Evolutionary conservation across 441 rosid species (phyloP), one percentile per base, ranked within the genome.

Genomic region (Mallotus repandus): DNA sequence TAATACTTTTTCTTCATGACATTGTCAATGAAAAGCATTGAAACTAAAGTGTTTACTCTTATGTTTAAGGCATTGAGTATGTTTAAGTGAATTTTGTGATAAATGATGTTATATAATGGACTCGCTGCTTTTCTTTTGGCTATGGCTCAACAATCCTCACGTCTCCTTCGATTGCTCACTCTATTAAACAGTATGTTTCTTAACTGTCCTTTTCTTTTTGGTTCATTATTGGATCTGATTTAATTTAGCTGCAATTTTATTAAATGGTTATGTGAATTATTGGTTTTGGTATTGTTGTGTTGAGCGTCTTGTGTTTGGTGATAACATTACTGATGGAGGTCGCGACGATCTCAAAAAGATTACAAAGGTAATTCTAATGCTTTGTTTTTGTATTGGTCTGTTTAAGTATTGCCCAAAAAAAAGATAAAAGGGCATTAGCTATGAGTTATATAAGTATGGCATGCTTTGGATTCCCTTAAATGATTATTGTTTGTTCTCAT

Each of bases 141-240:
- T 72, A 94, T 94, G 99, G 97, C 98, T 80, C 96, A 90, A 84
- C 99, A 95, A 77, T 93, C 99, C 58, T 91, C 99, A 59, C 97
- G 99, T 57, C 99, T 95, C 84, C 88, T 83, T 86, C 98, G 97
- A 38, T 81, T 95, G 70, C 97, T 95, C 76, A 95, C 97, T 78
- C 82, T 95, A 77, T 86, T 95, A 86, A 98, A 95, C 91, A 91
- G 98, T 95, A 95, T 43, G 19, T 16, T 5, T 35, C 70, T 50
- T 73, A 22, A 8, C 38, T 21, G 25, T 35, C 9, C 22, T n/a
- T 57, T 12, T 12, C 58, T 8, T 58, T 1, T 29, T 19, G 49
- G 35, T 61, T 59, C 56, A 29, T 41, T 63, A 7, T 73, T 74
- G 69, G 75, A 78, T 81, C 76, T 75, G 73, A 71, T 67, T 69